Conservation (phyloP, 2,329 filamentous ascomycete species). For the Neospermospora avenae region DNA sequence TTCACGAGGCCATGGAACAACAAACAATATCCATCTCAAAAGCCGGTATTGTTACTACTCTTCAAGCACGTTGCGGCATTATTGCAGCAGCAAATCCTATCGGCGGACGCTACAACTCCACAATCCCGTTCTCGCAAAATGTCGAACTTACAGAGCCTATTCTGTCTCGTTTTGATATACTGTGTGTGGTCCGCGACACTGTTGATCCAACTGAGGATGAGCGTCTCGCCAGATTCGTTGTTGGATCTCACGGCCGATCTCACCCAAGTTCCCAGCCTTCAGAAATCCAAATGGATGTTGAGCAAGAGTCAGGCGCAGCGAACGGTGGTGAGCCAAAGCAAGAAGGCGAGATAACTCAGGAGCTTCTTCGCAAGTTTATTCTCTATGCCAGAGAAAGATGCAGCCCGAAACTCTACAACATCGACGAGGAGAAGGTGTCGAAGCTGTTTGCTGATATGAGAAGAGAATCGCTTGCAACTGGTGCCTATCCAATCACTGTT, state of each 20-base stretch:
- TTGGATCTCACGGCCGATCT: slow-evolving; percentile 87
- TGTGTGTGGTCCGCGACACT: slow-evolving; percentile 93
- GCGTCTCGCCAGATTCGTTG: slow-evolving; percentile 88
- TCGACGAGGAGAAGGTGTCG: slow-evolving; percentile 96
- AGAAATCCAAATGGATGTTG: slow-evolving; percentile 59
- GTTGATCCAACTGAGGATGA: slow-evolving; percentile 93
- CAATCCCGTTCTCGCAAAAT: slow-evolving; percentile 92
- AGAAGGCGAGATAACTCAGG: slow-evolving; percentile 79
- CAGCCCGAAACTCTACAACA: slow-evolving; percentile 89
- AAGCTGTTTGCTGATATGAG: slow-evolving; percentile 95
- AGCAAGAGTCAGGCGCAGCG: slow-evolving; percentile 47
- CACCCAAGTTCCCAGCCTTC: slow-evolving; percentile 60
- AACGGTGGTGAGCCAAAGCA: slow-evolving; percentile 47
- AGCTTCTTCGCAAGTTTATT: slow-evolving; percentile 92
- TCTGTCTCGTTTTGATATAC: slow-evolving; percentile 93
- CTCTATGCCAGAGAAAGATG: slow-evolving; percentile 89
- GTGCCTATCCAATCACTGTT: slow-evolving; percentile 97
- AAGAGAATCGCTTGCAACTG: slow-evolving; percentile 85
- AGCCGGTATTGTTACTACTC: slow-evolving; percentile 93
- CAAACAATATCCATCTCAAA: slow-evolving; percentile 99
- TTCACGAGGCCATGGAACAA: slow-evolving; percentile 99
- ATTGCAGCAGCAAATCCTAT: slow-evolving; percentile 96
- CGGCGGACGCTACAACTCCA: slow-evolving; percentile 93
- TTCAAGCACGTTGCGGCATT: slow-evolving; percentile 93
- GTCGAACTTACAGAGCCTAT: slow-evolving; percentile 97